phyloP scores from a whole-genome alignment of 1,284 basidiomycete genomes.

The Sphaerobolus stellatus region DNA sequence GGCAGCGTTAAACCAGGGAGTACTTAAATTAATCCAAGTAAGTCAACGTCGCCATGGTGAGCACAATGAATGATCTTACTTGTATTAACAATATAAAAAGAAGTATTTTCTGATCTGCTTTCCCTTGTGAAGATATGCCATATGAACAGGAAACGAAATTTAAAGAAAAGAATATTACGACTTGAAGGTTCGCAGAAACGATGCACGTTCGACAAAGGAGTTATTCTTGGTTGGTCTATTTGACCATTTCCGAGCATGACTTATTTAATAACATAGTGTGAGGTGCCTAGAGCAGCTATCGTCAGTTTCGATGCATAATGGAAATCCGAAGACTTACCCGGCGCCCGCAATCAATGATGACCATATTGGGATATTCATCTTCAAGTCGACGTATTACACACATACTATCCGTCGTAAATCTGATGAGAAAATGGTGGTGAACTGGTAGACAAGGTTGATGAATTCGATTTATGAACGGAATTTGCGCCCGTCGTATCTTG shows the following conservation, averaged over 20 bases:
- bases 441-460: slow-evolving; percentile 13
- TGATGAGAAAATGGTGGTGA: slow-evolving; percentile 20
- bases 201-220: slow-evolving; percentile 85
- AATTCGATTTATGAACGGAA: slow-evolving; percentile 4
- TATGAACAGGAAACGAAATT: not conserved
- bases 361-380: slow-evolving; percentile 89
- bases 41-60: too few relatives aligned
- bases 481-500: not conserved
- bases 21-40: too few relatives aligned
- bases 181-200: slow-evolving; percentile 81
- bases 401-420: slow-evolving; percentile 48
- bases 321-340: slow-evolving; percentile 46
- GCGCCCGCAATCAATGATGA: slow-evolving; percentile 92
- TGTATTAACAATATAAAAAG: too few relatives aligned
- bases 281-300: slow-evolving; percentile 56
- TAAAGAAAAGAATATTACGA: slow-evolving; percentile 45
- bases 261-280: slow-evolving; percentile 80
- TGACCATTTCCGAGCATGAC: slow-evolving; percentile 80
- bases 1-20: too few relatives aligned
- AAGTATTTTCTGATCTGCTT: too few relatives aligned
- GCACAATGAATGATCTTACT: too few relatives aligned
- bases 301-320: not conserved
- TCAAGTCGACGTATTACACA: slow-evolving; percentile 90
- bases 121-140: not conserved
- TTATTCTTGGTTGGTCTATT: slow-evolving; percentile 76